Evolutionary conservation across 805 yeast species (phyloP).

Genomic region (Pichia sporocuriosa): DNA sequence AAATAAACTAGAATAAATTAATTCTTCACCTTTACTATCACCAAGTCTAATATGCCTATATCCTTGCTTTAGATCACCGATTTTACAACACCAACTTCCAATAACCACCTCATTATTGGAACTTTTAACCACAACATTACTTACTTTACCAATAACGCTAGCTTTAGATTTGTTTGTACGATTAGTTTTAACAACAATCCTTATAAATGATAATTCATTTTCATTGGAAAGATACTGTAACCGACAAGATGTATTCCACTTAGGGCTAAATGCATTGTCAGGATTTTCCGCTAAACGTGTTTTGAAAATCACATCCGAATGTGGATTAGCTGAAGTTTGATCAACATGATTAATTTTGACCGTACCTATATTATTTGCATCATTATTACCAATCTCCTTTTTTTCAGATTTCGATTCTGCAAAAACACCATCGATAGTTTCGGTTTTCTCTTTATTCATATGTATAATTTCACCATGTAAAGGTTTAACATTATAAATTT

Average conservation of each 20-base stretch:
- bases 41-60: constrained; percentile 75
- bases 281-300: constrained; percentile 31
- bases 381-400: not conserved
- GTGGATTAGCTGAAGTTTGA: not conserved
- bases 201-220: constrained; percentile 48
- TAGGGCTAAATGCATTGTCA: constrained; percentile 82
- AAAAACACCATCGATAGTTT: not conserved
- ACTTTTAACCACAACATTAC: constrained; percentile 4
- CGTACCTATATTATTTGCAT: not conserved
- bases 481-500: constrained; percentile 41
- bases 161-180: constrained; percentile 15
- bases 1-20: constrained; percentile 45
- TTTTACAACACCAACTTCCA: constrained; percentile 56
- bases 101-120: constrained; percentile 18
- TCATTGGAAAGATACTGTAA: constrained; percentile 33
- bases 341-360: constrained; percentile 9
- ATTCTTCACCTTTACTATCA: constrained; percentile 75
- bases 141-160: constrained; percentile 11
- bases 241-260: constrained; percentile 59
- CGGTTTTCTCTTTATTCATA: not conserved
- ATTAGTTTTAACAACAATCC: constrained; percentile 39
- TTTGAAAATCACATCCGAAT: constrained; percentile 19
- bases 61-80: constrained; percentile 65
- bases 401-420: not conserved
- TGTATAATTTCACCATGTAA: constrained; percentile 12